phyloP scores from a whole-genome alignment of 306 rosid species.

The Sicyos edulis region DNA sequence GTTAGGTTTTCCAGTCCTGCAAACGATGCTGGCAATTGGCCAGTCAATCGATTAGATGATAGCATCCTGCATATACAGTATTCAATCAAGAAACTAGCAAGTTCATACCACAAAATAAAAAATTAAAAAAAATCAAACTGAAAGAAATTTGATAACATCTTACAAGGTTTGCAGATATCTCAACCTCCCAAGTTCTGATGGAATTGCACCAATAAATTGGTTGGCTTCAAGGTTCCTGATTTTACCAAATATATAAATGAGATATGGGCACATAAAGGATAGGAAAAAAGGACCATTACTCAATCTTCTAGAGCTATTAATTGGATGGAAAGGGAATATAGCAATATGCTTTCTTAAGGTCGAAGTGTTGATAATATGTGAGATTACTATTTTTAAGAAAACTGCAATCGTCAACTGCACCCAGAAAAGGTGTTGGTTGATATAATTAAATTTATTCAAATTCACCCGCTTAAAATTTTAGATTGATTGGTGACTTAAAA shows the following conservation, averaged over 20 bases:
- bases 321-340: slow-evolving; percentile 8
- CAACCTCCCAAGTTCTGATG: slow-evolving; percentile 62
- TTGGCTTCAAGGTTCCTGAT: slow-evolving; percentile 74
- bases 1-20: slow-evolving; percentile 44
- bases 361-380: not conserved
- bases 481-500: too few relatives aligned
- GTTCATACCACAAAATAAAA: not conserved
- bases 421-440: too few relatives aligned
- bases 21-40: slow-evolving; percentile 52
- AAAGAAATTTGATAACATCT: slow-evolving; percentile 28
- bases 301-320: slow-evolving; percentile 1
- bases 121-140: not conserved
- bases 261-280: not conserved
- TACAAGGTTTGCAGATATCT: slow-evolving; percentile 52
- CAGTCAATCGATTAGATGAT: slow-evolving; percentile 68
- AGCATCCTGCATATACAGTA: slow-evolving; percentile 42
- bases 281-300: not conserved
- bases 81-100: slow-evolving; percentile 21
- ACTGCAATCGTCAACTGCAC: not conserved
- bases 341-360: slow-evolving; percentile 1
- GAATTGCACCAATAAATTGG: slow-evolving; percentile 61
- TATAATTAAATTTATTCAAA: too few relatives aligned
- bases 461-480: too few relatives aligned
- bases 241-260: not conserved
- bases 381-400: not conserved